Conservation (phyloP, 495 filamentous ascomycete species). For the Oleoguttula mirabilis region DNA sequence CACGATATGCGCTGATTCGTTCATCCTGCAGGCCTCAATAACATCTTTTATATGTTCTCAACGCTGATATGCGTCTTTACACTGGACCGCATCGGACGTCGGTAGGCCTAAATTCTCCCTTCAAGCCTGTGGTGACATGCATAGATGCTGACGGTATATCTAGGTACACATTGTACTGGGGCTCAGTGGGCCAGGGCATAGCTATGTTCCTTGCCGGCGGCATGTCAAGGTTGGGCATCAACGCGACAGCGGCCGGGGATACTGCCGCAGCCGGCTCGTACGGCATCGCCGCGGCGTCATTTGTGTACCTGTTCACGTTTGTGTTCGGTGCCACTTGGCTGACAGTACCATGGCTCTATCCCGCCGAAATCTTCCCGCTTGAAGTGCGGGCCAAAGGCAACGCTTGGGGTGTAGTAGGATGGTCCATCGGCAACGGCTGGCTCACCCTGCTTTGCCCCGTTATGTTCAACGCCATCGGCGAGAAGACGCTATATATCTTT, state of each 20-base stretch:
- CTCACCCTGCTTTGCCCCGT: constrained; percentile 25
- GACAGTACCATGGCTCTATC: constrained; percentile 35
- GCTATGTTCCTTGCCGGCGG: constrained; percentile 49
- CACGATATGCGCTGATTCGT: no score
- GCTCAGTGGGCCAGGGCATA: constrained; percentile 49
- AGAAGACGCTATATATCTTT: constrained; percentile 33
- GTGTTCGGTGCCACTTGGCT: constrained; percentile 64
- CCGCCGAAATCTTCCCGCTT: constrained; percentile 58
- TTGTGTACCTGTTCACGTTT: constrained; percentile 59
- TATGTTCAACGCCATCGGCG: constrained; percentile 25
- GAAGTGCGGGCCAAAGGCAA: constrained; percentile 57
- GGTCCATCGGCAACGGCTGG: constrained; percentile 39
- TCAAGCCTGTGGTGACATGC: no score
- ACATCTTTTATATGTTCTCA: constrained; percentile 52
- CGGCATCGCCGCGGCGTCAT: constrained; percentile 50
- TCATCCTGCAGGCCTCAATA: constrained; percentile 57
- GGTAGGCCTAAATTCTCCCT: no score
- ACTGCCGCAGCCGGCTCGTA: constrained; percentile 29
- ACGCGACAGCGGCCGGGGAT: constrained; percentile 34
- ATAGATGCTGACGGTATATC: no score
- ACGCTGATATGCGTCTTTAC: constrained; percentile 58
- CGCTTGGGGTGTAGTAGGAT: constrained; percentile 63
- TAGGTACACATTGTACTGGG: constrained; percentile 60
- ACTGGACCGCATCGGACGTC: constrained; percentile 54
- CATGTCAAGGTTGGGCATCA: constrained; percentile 40